Base-by-base conservation (phyloP, 345 rosid genomes). In the Lepidium didymum region DNA sequence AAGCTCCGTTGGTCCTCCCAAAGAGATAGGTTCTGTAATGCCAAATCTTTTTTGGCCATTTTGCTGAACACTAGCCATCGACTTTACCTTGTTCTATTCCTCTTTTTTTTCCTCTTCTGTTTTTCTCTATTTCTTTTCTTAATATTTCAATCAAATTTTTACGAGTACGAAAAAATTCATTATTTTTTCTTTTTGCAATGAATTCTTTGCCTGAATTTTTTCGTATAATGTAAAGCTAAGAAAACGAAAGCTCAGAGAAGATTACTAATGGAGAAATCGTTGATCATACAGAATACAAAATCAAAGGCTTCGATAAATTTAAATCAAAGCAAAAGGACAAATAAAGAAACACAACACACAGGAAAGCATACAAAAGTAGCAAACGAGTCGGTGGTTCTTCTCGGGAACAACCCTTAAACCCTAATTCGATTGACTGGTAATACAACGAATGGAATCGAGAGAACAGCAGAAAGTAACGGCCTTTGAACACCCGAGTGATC, bases 1-100 rank as follows among this genome's bases (percentile, higher is more conserved):
- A 37, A 82, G 67, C 64, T 90, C 97, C 0, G 93, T 78, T 41
- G 99, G 99, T 54, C 99, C 99, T 62, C 92, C 91, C 87, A 86
- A 66, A 1, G 99, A 94, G 64, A 94, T 94, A 16, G 99, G 99
- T 38, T 89, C 96, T 0, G 95, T 83, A 56, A 89, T 86, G 54
- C 99, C 96, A 45, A 83, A 66, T 51, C 87, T 79, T 33, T 79
- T 79, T 33, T 79, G 91, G 51, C 88, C 96, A 45, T 83, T 81
- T 64, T 70, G 80, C 68, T 78, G 77, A 64, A 45, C 79, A 78
- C 85, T 82, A 80, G 85, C 90, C 95, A 90, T 85, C 75, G 57
- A 55, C 29, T 65, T 23, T 33, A 53, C 46, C 45, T 36, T 5
- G 25, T 49, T 15, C 7, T 34, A 23, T 37, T 44, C 51, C 57